phyloP scores from a whole-genome alignment of 2,329 filamentous ascomycete species.

The Thelonectria rubi region DNA sequence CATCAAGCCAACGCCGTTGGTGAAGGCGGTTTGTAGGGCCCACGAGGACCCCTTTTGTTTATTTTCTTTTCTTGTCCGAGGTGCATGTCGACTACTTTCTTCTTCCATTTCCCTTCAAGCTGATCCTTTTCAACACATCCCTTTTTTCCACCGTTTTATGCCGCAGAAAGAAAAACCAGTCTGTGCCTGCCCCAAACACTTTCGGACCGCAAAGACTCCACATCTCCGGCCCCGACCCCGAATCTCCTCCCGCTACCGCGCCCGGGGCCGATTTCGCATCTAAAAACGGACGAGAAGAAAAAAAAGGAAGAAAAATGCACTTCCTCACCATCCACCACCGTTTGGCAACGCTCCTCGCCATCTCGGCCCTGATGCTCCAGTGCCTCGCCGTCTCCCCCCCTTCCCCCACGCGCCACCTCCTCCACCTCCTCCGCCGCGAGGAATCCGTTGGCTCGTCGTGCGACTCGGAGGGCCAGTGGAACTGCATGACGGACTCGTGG shows the following conservation, averaged over 20 bases:
- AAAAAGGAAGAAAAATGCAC: conserved; percentile 22
- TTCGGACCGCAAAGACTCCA: conserved; percentile 17
- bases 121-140: too few relatives aligned
- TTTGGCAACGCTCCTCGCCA: conserved; percentile 18
- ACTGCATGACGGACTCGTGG: conserved; percentile 60
- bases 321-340: conserved; percentile 6
- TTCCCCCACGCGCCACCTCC: conserved; percentile 1
- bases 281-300: too few relatives aligned
- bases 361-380: conserved; percentile 22
- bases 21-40: conserved; percentile 28
- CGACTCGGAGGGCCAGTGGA: conserved; percentile 61
- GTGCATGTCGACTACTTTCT: neutral
- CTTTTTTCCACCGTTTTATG: neutral
- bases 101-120: neutral
- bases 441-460: conserved; percentile 52
- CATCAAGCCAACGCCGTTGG: conserved; percentile 21
- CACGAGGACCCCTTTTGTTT: neutral
- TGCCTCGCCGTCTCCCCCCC: conserved; percentile 13
- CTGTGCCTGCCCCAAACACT: conserved; percentile 1
- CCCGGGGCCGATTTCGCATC: neutral
- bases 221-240: conserved; percentile 27
- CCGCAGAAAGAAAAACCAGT: neutral
- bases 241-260: neutral
- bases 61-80: too few relatives aligned
- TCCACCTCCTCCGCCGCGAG: conserved; percentile 31